phyloP scores from a whole-genome alignment of 2,329 filamentous ascomycete genomes.

The Calonectria fujianensis region DNA sequence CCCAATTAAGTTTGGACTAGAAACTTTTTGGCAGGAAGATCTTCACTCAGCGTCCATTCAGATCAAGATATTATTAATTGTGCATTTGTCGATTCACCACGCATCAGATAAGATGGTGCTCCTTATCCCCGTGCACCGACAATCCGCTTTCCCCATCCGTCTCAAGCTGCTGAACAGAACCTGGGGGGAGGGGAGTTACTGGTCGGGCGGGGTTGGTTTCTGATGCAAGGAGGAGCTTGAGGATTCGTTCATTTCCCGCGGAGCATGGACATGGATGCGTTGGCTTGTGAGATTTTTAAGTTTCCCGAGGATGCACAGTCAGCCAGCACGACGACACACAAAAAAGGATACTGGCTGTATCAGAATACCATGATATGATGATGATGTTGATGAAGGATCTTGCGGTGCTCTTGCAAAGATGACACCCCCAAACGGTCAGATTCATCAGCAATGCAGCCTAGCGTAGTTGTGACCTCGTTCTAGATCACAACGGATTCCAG shows the following conservation, averaged over 20 bases:
- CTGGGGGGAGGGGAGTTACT: not conserved
- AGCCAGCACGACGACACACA: not conserved
- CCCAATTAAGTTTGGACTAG: constrained; percentile 27
- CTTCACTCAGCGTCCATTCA: constrained; percentile 21
- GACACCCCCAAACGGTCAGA: no score
- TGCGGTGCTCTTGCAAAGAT: not conserved
- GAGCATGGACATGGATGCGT: constrained; percentile 11
- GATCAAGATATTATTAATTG: constrained; percentile 38
- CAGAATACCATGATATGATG: constrained; percentile 11
- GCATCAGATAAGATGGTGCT: constrained; percentile 40
- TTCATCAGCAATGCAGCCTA: not conserved
- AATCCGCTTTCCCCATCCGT: constrained; percentile 26
- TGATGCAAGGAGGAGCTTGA: not conserved
- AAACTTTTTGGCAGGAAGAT: constrained; percentile 9
- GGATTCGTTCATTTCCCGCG: constrained; percentile 20
- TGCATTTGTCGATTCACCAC: constrained; percentile 18
- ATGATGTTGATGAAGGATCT: not conserved
- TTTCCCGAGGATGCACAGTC: constrained; percentile 14
- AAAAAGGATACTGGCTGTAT: not conserved
- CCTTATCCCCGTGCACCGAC: constrained; percentile 7
- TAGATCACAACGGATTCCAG: not conserved
- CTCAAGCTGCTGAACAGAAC: constrained; percentile 8
- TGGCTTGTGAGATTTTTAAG: constrained; percentile 11
- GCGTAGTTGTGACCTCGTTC: not conserved
- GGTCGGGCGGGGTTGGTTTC: constrained; percentile 9